phyloP scores from a whole-genome alignment of 257 asterid genomes.

The Hygrophila difformis region DNA sequence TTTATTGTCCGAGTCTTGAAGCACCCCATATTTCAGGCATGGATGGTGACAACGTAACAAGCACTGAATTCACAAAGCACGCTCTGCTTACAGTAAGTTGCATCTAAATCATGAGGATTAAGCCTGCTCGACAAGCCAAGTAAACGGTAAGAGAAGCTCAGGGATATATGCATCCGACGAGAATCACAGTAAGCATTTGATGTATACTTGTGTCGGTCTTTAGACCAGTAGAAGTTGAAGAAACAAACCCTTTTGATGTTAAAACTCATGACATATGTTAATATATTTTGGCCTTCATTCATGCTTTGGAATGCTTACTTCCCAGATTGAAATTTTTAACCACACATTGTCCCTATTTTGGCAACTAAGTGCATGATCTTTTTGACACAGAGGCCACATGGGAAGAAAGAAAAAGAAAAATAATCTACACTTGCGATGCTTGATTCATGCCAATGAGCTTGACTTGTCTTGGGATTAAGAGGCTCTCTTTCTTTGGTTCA shows the following conservation, averaged over 20 bases:
- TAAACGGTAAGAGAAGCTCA: not conserved
- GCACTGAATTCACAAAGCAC: not conserved
- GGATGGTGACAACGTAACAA: not conserved
- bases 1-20: not conserved
- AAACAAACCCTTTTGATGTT: not conserved
- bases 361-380: constrained; percentile 1
- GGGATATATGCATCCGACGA: too few relatives aligned
- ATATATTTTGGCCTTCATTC: not conserved
- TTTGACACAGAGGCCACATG: constrained; percentile 10
- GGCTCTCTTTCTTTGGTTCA: constrained; percentile 16
- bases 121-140: not conserved
- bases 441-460: constrained; percentile 1
- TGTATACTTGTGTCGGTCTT: not conserved
- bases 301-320: too few relatives aligned
- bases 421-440: not conserved
- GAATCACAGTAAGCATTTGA: too few relatives aligned
- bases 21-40: not conserved
- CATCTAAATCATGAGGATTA: not conserved
- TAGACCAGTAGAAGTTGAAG: not conserved
- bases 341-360: not conserved
- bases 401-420: not conserved
- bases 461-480: constrained; percentile 22
- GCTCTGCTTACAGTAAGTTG: not conserved
- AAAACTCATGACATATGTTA: not conserved
- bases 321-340: too few relatives aligned